Conservation (phyloP, 2,329 filamentous ascomycete genomes). For the Mariannaea sp. region DNA sequence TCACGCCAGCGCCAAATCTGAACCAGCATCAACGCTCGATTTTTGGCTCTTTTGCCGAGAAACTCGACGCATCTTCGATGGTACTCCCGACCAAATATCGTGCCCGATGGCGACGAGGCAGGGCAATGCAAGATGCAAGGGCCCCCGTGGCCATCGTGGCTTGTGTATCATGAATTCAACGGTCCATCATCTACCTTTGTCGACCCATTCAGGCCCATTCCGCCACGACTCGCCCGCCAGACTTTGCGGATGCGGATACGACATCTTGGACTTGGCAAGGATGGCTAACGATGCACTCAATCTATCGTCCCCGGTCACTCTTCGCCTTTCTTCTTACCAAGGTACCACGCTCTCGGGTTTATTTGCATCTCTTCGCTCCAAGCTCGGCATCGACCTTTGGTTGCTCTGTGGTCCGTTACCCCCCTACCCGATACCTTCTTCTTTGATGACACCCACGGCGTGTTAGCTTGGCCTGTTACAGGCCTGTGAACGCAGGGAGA, state of each 20-base stretch:
- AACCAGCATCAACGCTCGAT: constrained; percentile 5
- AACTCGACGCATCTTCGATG: constrained; percentile 10
- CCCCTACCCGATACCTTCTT: neutral
- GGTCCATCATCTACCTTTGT: constrained; percentile 20
- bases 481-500: neutral
- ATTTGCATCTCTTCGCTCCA: constrained; percentile 14
- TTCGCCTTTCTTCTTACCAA: constrained; percentile 3
- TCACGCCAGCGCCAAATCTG: constrained; percentile 14
- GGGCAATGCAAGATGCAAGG: neutral
- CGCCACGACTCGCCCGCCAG: constrained; percentile 1
- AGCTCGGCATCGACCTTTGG: constrained; percentile 15
- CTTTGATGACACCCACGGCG: constrained; percentile 3
- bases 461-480: neutral
- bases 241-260: constrained; percentile 19
- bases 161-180: constrained; percentile 12
- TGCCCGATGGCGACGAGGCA: constrained; percentile 1
- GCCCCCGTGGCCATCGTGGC: constrained; percentile 5
- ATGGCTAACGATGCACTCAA: constrained; percentile 9
- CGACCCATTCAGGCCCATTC: constrained; percentile 7
- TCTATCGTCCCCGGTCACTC: constrained; percentile 11
- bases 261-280: constrained; percentile 3
- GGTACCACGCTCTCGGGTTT: constrained; percentile 11
- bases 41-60: constrained; percentile 2
- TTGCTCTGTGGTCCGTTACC: neutral
- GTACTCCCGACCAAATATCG: neutral